phyloP scores from a whole-genome alignment of 371 early-diverging fungal genomes.

The Lichtheimia hyalospora region DNA sequence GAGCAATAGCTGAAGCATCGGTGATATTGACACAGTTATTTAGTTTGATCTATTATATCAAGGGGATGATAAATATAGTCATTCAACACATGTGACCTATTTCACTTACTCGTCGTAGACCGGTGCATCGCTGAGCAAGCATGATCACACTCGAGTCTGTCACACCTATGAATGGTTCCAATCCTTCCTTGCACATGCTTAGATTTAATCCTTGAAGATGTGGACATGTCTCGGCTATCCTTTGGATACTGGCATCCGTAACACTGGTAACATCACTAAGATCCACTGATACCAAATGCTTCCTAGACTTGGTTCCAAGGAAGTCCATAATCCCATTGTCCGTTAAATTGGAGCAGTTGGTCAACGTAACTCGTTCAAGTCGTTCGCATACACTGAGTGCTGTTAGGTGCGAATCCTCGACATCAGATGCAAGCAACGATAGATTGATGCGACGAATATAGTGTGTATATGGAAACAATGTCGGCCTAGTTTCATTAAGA shows the following conservation, averaged over 20 bases:
- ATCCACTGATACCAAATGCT: constrained; percentile 40
- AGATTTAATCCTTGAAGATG: constrained; percentile 46
- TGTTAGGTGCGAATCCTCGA: constrained; percentile 41
- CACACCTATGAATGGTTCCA: constrained; percentile 27
- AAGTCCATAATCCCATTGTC: constrained; percentile 45
- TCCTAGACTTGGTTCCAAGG: constrained; percentile 25
- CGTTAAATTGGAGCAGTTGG: constrained; percentile 51
- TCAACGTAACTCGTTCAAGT: constrained; percentile 59
- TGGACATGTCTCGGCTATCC: constrained; percentile 39
- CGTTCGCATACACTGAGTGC: constrained; percentile 49
- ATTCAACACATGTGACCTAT: neutral
- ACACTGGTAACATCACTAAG: constrained; percentile 39
- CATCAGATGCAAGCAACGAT: constrained; percentile 44
- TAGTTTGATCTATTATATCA: constrained; percentile 54
- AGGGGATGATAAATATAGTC: neutral
- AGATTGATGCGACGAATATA: constrained; percentile 65
- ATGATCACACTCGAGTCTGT: constrained; percentile 40
- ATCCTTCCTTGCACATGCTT: constrained; percentile 32
- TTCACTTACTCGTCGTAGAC: constrained; percentile 40
- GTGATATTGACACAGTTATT: constrained; percentile 55
- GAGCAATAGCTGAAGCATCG: constrained; percentile 49
- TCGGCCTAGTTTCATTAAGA: constrained; percentile 14
- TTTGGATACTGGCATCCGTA: constrained; percentile 30
- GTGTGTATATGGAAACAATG: constrained; percentile 46
- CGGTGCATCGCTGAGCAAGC: constrained; percentile 35